Conservation (phyloP, 331 rosid species). For the Spiraea crenata region DNA sequence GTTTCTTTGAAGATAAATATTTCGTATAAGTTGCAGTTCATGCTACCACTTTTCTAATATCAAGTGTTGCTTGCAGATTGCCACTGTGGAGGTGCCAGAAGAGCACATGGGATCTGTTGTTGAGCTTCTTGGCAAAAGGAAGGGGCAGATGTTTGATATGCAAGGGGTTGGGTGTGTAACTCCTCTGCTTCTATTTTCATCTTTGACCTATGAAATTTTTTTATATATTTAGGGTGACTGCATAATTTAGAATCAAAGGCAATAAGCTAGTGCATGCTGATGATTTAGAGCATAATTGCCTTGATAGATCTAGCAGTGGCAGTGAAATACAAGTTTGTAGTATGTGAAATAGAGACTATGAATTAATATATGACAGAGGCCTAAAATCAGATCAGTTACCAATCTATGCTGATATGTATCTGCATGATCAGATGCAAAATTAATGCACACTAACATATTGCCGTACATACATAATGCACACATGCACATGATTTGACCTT, state of each 20-base stretch:
- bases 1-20: background rate
- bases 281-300: background rate
- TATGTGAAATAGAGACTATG: background rate
- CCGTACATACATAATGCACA: background rate
- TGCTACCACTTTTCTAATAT: background rate
- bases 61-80: slow-evolving; percentile 57
- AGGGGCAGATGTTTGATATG: slow-evolving; percentile 98
- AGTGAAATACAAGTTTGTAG: slow-evolving; percentile 1
- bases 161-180: slow-evolving; percentile 83
- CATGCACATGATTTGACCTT: background rate
- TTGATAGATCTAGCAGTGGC: background rate
- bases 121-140: slow-evolving; percentile 92
- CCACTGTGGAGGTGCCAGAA: slow-evolving; percentile 97
- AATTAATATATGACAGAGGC: background rate
- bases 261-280: background rate
- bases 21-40: background rate
- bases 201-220: background rate
- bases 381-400: background rate
- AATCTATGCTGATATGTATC: background rate
- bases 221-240: background rate
- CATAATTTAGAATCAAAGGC: background rate
- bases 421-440: background rate
- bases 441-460: background rate
- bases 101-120: slow-evolving; percentile 94
- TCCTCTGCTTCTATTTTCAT: slow-evolving; percentile 23